phyloP scores from a whole-genome alignment of 257 asterid genomes.

The Solanum microdontum region DNA sequence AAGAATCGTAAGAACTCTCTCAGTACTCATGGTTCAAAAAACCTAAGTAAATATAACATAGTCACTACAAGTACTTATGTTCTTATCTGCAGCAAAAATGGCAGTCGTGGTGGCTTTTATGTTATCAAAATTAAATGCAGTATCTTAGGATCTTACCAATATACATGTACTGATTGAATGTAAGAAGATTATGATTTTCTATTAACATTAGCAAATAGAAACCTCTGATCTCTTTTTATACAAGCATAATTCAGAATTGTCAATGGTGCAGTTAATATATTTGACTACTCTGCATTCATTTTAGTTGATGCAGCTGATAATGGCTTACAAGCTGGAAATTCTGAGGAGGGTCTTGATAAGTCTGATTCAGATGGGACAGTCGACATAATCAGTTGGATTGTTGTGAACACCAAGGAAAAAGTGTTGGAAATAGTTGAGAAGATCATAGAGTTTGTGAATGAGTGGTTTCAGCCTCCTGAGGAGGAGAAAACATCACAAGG shows the following conservation, averaged over 20 bases:
- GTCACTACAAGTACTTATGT: neutral
- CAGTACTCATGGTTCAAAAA: neutral
- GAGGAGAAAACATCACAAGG: conserved; percentile 5
- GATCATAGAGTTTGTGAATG: conserved; percentile 28
- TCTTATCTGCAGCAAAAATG: neutral
- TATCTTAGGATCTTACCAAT: neutral
- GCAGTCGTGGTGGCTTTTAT: neutral
- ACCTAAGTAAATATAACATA: neutral
- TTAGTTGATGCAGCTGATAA: conserved; percentile 15
- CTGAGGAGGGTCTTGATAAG: conserved; percentile 10
- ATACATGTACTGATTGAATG: neutral
- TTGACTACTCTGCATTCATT: neutral
- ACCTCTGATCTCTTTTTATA: neutral
- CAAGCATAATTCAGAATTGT: neutral
- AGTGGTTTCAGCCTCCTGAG: conserved; percentile 15
- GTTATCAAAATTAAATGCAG: neutral
- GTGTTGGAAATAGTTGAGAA: conserved; percentile 31
- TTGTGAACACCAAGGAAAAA: conserved; percentile 26
- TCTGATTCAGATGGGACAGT: conserved; percentile 10
- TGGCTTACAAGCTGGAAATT: neutral
- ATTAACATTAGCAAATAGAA: neutral
- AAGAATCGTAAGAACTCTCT: neutral
- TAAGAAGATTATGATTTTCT: neutral
- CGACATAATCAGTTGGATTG: conserved; percentile 31
- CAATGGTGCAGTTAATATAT: neutral